Evolutionary conservation across 768 basidiomycete species (phyloP), one percentile per base, ranked within the genome.

Genomic region (Clitopilus hobsonii): DNA sequence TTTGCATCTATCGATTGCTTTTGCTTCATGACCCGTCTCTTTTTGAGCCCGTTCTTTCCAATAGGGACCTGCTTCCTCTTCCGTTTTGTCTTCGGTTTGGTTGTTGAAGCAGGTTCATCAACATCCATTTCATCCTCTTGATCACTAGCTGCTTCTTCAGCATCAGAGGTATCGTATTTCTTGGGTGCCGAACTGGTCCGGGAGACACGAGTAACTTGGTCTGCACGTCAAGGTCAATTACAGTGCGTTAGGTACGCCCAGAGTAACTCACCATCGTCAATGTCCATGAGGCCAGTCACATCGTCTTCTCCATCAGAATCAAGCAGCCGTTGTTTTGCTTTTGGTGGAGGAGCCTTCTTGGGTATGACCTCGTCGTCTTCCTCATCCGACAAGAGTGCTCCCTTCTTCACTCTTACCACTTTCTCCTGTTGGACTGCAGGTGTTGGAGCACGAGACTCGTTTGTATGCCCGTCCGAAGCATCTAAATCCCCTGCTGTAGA

Each of bases 1-100:
- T 88, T 85, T 0, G 73, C 81, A 58, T 88, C 86, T 23, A 76
- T 69, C 14, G 64, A 74, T 58, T 64, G 78, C 58, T 80, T 75
- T 38, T 79, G 84, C 62, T 84, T 89, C 22, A 81, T 63, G 2
- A 89, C 74, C 6, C 83, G 77, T 60, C 75, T 79, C 72, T 92
- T 93, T 76, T 81, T 89, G 54, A 91, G 63, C 5, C 91, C 91
- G 56, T 92, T 94, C 32, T 72, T 71, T 0, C 91, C 90, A n/a
- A 89, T 69, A 0, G 90, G 91, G n/a, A 84, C 65, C 3, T 75
- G 77, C 60, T 82, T 85, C 69, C 84, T 88, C 32, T 76, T 72
- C 58, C 75, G 75, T 53, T 69, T 70, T 55, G 72, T 68, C 56
- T 74, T 75, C 7, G 68, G 65, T 51, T 73, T 73, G 3, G 68